Base-by-base conservation (phyloP, 139 green algal species). In the Gonium pectorale region DNA sequence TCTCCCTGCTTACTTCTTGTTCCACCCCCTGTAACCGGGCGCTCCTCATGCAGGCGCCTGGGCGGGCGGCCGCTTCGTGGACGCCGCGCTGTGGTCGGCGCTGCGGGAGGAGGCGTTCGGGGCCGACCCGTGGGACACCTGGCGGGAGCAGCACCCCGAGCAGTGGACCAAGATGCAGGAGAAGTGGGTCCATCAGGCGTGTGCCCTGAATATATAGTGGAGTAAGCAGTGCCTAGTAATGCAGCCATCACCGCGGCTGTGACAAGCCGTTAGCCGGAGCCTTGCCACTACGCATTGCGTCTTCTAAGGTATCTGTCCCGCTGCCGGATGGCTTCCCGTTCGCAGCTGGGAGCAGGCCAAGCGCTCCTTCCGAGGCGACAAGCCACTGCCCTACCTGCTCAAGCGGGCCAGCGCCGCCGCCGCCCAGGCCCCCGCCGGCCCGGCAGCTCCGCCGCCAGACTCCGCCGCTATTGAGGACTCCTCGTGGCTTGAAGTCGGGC, bases 261-360 rank as follows among this genome's bases (percentile, higher is more conserved):
- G n/a, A n/a, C n/a, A n/a, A n/a, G n/a, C n/a, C n/a, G n/a, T n/a
- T n/a, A n/a, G n/a, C n/a, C n/a, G n/a, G n/a, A n/a, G n/a, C n/a
- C n/a, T n/a, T n/a, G n/a, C n/a, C n/a, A n/a, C n/a, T n/a, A n/a
- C n/a, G n/a, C n/a, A n/a, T n/a, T n/a, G n/a, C n/a, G n/a, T n/a
- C n/a, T n/a, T n/a, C n/a, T n/a, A n/a, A n/a, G n/a, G n/a, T n/a
- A n/a, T n/a, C n/a, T n/a, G n/a, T n/a, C n/a, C n/a, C n/a, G n/a
- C n/a, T n/a, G n/a, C n/a, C n/a, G n/a, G n/a, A n/a, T n/a, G n/a
- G n/a, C n/a, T n/a, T n/a, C n/a, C n/a, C n/a, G n/a, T n/a, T n/a
- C 27, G 31, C 74, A 82, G 74, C 27, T 82, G 74, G 74, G 74
- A 82, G 40, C 27, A 11, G 46, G 74, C 59, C 38, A 82, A 82